A percentile compares a stretch with the other conserved stretches of the same genome.
phyloP scores from a whole-genome alignment of 2,329 filamentous ascomycete genomes.

The Torrubiella hemipterigena region DNA sequence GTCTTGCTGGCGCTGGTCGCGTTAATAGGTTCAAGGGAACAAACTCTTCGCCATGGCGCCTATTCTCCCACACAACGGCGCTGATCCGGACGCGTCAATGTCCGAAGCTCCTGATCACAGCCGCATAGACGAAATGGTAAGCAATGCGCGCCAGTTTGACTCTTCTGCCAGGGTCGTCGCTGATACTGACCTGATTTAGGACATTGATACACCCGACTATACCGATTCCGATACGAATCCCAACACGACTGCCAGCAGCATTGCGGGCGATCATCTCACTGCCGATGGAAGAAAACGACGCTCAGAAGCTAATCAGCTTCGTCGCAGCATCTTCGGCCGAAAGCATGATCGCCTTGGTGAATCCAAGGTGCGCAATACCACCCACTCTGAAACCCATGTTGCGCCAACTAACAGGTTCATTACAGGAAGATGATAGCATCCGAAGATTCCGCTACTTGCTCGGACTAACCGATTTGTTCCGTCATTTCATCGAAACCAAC shows the following conservation, averaged over 20 bases:
- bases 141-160: constrained; percentile 8
- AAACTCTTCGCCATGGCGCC: constrained; percentile 36
- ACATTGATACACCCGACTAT: constrained; percentile 54
- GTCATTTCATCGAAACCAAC: constrained; percentile 97
- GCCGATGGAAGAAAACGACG: constrained; percentile 74
- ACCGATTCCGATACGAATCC: constrained; percentile 56
- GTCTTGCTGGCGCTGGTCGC: constrained; percentile 35
- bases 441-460: constrained; percentile 89
- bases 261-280: constrained; percentile 61
- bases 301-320: constrained; percentile 77
- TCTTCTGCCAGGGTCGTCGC: neutral
- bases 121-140: constrained; percentile 37
- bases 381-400: neutral
- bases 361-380: constrained; percentile 56
- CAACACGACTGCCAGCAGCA: constrained; percentile 69
- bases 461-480: constrained; percentile 90
- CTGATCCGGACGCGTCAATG: constrained; percentile 52
- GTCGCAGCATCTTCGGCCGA: constrained; percentile 85
- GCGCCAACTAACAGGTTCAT: constrained; percentile 1
- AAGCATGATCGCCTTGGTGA: constrained; percentile 88
- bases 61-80: constrained; percentile 38
- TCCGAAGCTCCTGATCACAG: constrained; percentile 41
- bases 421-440: constrained; percentile 85
- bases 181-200: constrained; percentile 21
- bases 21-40: constrained; percentile 32